Conservation (phyloP, 768 basidiomycete species). For the Porpolomopsis calyptriformis region DNA sequence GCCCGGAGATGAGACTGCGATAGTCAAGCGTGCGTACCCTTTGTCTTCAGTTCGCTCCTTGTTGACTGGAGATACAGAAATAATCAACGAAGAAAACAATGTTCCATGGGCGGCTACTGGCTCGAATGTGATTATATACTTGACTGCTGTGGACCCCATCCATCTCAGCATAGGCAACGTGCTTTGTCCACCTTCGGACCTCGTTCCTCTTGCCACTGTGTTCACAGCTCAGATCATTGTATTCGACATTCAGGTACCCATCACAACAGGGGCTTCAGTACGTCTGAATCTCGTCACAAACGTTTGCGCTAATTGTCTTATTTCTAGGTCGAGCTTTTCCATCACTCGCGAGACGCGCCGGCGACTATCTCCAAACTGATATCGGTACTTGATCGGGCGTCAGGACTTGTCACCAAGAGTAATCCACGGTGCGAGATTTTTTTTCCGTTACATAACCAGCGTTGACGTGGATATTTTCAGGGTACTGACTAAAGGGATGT, state of each 20-base stretch:
- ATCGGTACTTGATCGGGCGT: conserved; percentile 67
- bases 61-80: conserved; percentile 39
- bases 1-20: conserved; percentile 83
- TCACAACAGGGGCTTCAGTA: conserved; percentile 80
- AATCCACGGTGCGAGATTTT: conserved; percentile 61
- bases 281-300: conserved; percentile 12
- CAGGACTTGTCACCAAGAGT: conserved; percentile 60
- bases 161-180: conserved; percentile 84
- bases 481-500: conserved; percentile 72
- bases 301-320: background rate
- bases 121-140: conserved; percentile 74
- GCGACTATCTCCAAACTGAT: conserved; percentile 76
- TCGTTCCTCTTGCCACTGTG: conserved; percentile 62
- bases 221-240: conserved; percentile 88
- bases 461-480: conserved; percentile 27
- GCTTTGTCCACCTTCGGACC: conserved; percentile 62
- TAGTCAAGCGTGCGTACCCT: conserved; percentile 51
- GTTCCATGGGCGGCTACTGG: conserved; percentile 88
- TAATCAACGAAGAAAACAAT: conserved; percentile 69
- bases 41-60: background rate
- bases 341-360: conserved; percentile 88
- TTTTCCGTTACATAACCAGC: background rate
- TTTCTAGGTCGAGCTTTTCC: conserved; percentile 79
- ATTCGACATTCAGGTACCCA: conserved; percentile 86
- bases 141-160: conserved; percentile 76